Conservation (phyloP, 2,329 filamentous ascomycete genomes). For the Hyphodiscus sp. region DNA sequence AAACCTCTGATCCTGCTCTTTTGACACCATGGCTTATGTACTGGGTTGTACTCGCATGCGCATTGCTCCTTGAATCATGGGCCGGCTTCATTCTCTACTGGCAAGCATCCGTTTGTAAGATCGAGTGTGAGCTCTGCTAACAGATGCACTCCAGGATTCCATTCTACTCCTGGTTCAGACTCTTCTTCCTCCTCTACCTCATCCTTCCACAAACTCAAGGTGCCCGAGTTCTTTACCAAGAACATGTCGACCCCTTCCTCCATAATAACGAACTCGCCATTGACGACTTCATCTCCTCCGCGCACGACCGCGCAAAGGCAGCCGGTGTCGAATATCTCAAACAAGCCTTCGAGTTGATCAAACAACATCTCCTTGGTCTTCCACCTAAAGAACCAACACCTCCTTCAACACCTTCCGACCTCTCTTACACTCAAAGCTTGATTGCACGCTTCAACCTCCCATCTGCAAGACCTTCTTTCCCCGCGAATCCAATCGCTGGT, state of each 20-base stretch:
- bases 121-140: neutral
- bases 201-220: slow-evolving; percentile 97
- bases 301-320: slow-evolving; percentile 70
- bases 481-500: slow-evolving; percentile 26
- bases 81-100: slow-evolving; percentile 80
- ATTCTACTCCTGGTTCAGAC: slow-evolving; percentile 87
- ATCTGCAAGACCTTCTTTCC: slow-evolving; percentile 50
- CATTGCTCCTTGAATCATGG: slow-evolving; percentile 79
- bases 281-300: slow-evolving; percentile 78
- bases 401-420: slow-evolving; percentile 40
- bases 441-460: slow-evolving; percentile 85
- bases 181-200: slow-evolving; percentile 84
- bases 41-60: slow-evolving; percentile 86
- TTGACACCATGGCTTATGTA: slow-evolving; percentile 99
- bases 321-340: slow-evolving; percentile 73
- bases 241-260: slow-evolving; percentile 82
- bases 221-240: slow-evolving; percentile 76
- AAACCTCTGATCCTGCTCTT: slow-evolving; percentile 81
- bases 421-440: slow-evolving; percentile 69
- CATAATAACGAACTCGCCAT: slow-evolving; percentile 81
- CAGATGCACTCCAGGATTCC: slow-evolving; percentile 55
- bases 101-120: slow-evolving; percentile 36
- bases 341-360: slow-evolving; percentile 62
- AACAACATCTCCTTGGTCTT: slow-evolving; percentile 72
- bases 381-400: slow-evolving; percentile 46